These are phyloP conservation scores for Acephala macrosclerotiorum DNA, from an alignment of 2,329 filamentous ascomycete species.

Conservation along the genomic window DNA sequence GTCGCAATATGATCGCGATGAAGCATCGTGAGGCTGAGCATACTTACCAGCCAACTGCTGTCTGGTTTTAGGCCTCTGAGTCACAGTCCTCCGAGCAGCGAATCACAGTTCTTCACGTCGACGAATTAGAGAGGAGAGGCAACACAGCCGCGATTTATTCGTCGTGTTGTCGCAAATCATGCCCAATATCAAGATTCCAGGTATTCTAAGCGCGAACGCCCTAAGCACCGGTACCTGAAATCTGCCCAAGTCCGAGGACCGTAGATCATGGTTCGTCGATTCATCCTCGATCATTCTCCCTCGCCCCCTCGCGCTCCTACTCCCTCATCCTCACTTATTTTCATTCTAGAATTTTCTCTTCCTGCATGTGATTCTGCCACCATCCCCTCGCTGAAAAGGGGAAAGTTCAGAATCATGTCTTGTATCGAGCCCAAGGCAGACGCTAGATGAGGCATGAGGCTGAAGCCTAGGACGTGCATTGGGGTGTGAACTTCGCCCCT, in stretches of 20 bases:
- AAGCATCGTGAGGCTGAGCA: constrained; percentile 4
- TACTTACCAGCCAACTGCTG: not conserved
- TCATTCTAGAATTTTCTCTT: not conserved
- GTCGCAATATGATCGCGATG: not conserved
- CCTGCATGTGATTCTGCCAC: constrained; percentile 4
- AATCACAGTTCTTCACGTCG: not conserved
- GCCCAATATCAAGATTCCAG: not conserved
- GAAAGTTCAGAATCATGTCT: not conserved
- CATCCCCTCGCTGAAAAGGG: not conserved
- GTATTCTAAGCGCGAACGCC: not conserved
- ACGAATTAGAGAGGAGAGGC: not conserved
- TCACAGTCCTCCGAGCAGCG: not conserved
- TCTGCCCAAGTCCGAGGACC: not conserved
- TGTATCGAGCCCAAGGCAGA: not conserved
- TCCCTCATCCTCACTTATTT: not conserved
- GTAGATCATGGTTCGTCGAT: not conserved
- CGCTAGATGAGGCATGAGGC: not conserved
- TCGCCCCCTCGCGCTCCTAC: too few species aligned
- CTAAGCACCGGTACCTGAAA: not conserved
- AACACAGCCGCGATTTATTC: not conserved
- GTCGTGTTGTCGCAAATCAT: not conserved
- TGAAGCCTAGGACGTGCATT: not conserved
- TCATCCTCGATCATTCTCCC: too few species aligned
- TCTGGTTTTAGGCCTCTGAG: constrained; percentile 3
- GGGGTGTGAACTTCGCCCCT: not conserved